Conservation (phyloP, 1,139 yeast genomes). For the Suhomyces maxii region DNA sequence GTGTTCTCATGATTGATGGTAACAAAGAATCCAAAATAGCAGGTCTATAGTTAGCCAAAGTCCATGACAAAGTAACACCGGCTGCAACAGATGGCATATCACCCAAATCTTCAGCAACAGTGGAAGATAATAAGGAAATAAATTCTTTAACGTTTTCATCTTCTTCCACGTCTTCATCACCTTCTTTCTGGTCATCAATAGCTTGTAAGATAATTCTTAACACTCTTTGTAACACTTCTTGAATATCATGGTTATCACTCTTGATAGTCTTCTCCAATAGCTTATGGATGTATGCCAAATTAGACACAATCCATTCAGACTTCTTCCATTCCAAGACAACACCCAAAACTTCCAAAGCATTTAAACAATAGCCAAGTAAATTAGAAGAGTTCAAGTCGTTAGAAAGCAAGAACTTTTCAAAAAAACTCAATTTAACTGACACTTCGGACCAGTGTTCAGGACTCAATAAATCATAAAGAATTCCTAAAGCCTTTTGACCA, state of each 20-base stretch:
- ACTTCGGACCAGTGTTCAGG: constrained; percentile 85
- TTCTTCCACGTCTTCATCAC: constrained; percentile 49
- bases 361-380: constrained; percentile 73
- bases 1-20: constrained; percentile 78
- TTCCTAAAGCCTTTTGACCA: constrained; percentile 77
- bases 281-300: constrained; percentile 65
- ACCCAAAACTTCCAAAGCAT: constrained; percentile 88
- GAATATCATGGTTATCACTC: constrained; percentile 82
- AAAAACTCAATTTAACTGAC: constrained; percentile 75
- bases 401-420: constrained; percentile 80
- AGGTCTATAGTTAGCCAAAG: constrained; percentile 74
- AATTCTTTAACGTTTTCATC: constrained; percentile 65
- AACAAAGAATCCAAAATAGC: constrained; percentile 70
- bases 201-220: constrained; percentile 66
- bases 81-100: constrained; percentile 85
- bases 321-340: constrained; percentile 80
- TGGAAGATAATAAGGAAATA: constrained; percentile 58
- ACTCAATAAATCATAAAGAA: constrained; percentile 70
- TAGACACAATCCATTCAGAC: constrained; percentile 72
- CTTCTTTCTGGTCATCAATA: constrained; percentile 45
- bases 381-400: constrained; percentile 69
- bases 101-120: constrained; percentile 81
- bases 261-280: constrained; percentile 80
- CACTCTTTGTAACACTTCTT: constrained; percentile 77
- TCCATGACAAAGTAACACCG: constrained; percentile 85